Evolutionary conservation across 352 stramenopile genomes (phyloP).

Genomic region (Globisporangium spinosum): DNA sequence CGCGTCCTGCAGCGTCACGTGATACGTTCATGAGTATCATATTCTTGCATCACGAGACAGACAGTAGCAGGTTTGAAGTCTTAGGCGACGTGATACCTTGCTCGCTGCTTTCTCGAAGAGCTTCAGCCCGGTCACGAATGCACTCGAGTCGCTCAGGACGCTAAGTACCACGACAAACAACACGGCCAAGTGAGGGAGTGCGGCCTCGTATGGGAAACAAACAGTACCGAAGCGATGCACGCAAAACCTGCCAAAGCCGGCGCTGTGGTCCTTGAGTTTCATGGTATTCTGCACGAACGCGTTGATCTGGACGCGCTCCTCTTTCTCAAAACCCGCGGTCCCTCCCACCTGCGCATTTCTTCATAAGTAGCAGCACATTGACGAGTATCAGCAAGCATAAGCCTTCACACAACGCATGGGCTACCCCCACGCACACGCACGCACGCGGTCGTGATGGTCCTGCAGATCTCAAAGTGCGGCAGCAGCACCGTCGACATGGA

Average conservation of each 20-base stretch:
- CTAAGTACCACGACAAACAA: constrained; percentile 15
- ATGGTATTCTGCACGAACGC: constrained; percentile 31
- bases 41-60: background rate
- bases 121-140: constrained; percentile 32
- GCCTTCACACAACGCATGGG: too few species aligned
- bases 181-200: background rate
- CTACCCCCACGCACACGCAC: too few species aligned
- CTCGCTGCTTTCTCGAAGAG: constrained; percentile 54
- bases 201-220: background rate
- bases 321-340: constrained; percentile 20
- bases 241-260: constrained; percentile 31
- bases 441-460: constrained; percentile 52
- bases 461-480: constrained; percentile 51
- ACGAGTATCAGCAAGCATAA: background rate
- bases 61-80: background rate
- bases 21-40: background rate
- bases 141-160: constrained; percentile 23
- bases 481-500: constrained; percentile 47
- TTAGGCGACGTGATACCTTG: constrained; percentile 22
- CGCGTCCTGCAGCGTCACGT: constrained; percentile 28
- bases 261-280: constrained; percentile 26
- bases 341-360: constrained; percentile 43
- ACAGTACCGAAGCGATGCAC: background rate
- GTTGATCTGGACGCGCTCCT: constrained; percentile 28
- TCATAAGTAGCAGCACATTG: background rate